Evolutionary conservation across 768 basidiomycete species (phyloP).

Genomic region (Lyophyllum decastes): DNA sequence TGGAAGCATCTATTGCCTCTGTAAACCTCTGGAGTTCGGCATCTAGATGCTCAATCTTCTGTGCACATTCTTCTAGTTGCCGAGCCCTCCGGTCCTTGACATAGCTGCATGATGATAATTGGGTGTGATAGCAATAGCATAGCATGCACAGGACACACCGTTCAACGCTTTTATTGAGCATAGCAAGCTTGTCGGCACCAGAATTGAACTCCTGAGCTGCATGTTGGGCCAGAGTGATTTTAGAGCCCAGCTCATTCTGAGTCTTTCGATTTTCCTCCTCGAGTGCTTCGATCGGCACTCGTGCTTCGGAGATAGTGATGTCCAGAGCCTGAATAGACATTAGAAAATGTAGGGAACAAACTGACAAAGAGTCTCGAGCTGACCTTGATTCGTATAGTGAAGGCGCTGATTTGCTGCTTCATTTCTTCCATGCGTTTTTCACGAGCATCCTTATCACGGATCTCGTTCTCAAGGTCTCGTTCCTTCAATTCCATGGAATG

Average conservation of each 20-base stretch:
- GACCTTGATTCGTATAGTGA: conserved; percentile 54
- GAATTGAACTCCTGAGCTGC: conserved; percentile 66
- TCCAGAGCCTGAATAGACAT: conserved; percentile 57
- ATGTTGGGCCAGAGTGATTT: conserved; percentile 53
- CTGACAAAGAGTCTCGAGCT: not conserved
- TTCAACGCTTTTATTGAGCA: conserved; percentile 64
- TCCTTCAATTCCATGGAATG: conserved; percentile 66
- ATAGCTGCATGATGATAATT: conserved; percentile 51
- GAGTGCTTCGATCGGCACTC: conserved; percentile 64
- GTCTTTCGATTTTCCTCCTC: conserved; percentile 53
- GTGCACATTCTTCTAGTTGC: conserved; percentile 58
- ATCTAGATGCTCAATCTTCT: conserved; percentile 48
- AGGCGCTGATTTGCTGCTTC: conserved; percentile 54
- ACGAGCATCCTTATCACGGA: conserved; percentile 57
- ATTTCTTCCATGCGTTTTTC: conserved; percentile 59
- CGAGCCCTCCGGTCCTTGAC: conserved; percentile 66
- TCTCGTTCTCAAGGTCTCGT: conserved; percentile 53
- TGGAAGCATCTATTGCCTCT: conserved; percentile 36
- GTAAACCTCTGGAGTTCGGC: conserved; percentile 37
- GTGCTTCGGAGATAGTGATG: conserved; percentile 55
- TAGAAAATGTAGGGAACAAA: not conserved
- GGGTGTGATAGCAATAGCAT: not conserved
- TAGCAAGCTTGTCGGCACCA: conserved; percentile 60
- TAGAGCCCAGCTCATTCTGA: conserved; percentile 51
- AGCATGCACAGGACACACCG: conserved; percentile 39